These are phyloP conservation scores for Marasmius tenuissimus DNA, from an alignment of 1,284 basidiomycete species.

Conservation along the genomic window DNA sequence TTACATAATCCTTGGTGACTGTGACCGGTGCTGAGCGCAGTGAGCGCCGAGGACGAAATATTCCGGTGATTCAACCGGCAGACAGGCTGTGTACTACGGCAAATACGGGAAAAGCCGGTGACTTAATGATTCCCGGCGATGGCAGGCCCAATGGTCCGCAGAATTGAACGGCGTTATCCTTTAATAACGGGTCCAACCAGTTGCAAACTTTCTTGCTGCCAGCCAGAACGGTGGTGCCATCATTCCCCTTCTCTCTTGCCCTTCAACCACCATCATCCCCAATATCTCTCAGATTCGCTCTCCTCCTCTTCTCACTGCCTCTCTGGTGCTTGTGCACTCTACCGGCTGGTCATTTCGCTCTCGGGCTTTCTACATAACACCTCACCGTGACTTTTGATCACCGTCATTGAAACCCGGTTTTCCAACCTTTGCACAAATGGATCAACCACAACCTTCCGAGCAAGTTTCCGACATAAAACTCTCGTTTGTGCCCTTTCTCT, in stretches of 20 bases:
- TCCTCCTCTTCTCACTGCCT: slow-evolving; percentile 10
- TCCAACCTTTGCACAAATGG: slow-evolving; percentile 5
- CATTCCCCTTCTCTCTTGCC: slow-evolving; percentile 13
- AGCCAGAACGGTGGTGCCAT: neutral
- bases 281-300: slow-evolving; percentile 10
- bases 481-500: slow-evolving; percentile 9
- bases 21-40: neutral
- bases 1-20: neutral
- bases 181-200: neutral
- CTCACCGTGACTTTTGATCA: slow-evolving; percentile 33
- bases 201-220: neutral
- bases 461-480: slow-evolving; percentile 32
- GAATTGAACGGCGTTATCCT: neutral
- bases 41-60: neutral
- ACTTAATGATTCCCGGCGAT: neutral
- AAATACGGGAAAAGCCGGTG: too few relatives aligned
- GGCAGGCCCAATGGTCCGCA: neutral
- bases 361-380: slow-evolving; percentile 12
- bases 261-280: slow-evolving; percentile 11
- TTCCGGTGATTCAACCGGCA: neutral
- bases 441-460: slow-evolving; percentile 25
- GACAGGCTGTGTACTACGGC: neutral
- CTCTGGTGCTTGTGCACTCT: slow-evolving; percentile 14
- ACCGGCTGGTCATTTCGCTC: slow-evolving; percentile 17
- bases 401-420: slow-evolving; percentile 24